Conservation (phyloP, 176 grass and related monocot genomes). For the Avena sativa region DNA sequence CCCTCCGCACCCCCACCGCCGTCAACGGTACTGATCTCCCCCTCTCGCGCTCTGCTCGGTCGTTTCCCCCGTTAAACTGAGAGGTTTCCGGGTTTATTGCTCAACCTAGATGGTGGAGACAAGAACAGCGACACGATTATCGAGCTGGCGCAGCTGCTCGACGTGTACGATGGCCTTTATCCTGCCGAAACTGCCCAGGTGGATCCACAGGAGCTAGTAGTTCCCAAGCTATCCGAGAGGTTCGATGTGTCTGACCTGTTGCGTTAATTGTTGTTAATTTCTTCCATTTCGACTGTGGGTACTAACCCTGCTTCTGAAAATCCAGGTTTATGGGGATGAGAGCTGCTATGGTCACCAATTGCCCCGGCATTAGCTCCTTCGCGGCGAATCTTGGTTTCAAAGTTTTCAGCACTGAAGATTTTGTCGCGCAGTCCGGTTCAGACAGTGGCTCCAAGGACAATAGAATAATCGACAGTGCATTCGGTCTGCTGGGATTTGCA, state of each 20-base stretch:
- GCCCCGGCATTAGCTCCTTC: slow-evolving; percentile 55
- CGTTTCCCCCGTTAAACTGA: neutral
- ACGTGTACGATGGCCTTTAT: slow-evolving; percentile 72
- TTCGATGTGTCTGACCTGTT: slow-evolving; percentile 3
- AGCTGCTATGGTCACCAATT: slow-evolving; percentile 76
- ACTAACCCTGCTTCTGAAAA: slow-evolving; percentile 32
- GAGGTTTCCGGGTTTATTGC: neutral
- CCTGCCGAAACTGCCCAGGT: slow-evolving; percentile 1
- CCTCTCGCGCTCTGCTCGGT: neutral
- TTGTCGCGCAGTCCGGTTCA: slow-evolving; percentile 15
- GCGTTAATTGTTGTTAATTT: too few relatives aligned
- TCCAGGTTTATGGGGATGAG: slow-evolving; percentile 86
- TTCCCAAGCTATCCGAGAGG: slow-evolving; percentile 82
- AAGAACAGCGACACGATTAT: slow-evolving; percentile 51
- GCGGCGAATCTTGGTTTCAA: slow-evolving; percentile 58
- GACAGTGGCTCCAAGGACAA: slow-evolving; percentile 19
- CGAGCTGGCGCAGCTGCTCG: slow-evolving; percentile 86
- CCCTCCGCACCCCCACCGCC: slow-evolving; percentile 60
- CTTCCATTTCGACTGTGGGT: neutral
- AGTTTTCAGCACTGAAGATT: slow-evolving; percentile 57
- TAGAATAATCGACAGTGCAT: slow-evolving; percentile 41
- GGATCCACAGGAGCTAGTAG: slow-evolving; percentile 47
- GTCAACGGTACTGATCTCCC: slow-evolving; percentile 41
- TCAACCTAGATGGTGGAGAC: slow-evolving; percentile 49
- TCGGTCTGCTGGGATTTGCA: slow-evolving; percentile 66